Evolutionary conservation across 768 basidiomycete species (phyloP), one percentile per base, ranked within the genome.

Genomic region (Agaricus blazei): DNA sequence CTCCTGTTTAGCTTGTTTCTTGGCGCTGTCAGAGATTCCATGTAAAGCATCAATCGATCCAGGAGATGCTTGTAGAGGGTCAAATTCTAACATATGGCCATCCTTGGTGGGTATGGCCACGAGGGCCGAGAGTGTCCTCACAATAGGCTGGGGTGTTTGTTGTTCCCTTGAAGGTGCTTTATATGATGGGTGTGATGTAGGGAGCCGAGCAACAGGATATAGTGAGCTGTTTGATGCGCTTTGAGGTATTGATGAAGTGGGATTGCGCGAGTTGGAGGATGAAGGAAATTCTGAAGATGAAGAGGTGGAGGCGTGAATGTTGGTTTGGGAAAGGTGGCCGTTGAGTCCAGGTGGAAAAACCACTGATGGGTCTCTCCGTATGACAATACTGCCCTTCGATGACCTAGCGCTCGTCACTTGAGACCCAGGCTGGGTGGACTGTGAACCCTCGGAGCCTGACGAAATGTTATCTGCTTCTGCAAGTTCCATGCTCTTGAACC

Each of bases 71-170:
- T 78, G 76, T 42, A 95, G 72, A 8, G 93, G 92, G 61, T 96
- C 88, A 63, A 96, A 93, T 65, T 87, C 85, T 26, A 96, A 76
- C n/a, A 88, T 68, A 61, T 87, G 83, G 0, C 93, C 93, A 60
- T 93, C 90, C 40, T 78, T 82, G 0, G 85, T 91, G 4, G 88
- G 84, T n/a, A 93, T 85, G 1, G 87, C 82, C 11, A 91, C 83
- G 31, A 88, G 70, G 2, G 85, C 86, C 4, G 81, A 79, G 57
- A 78, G 69, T 36, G 75, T 67, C 55, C 70, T 65, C 26, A 70
- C 61, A 61, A 68, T 69, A 48, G 68, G 78, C 57, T 62, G 73
- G 14, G 71, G 77, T 47, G 72, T 72, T 48, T 69, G 59, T 27
- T 67, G 43, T 40, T 43, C 41, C 27, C 34, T 34, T 8, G 48